Percentiles rank a stretch among this genome's conserved stretches.
Conservation (phyloP, 345 rosid genomes). For the Salix exigua region DNA sequence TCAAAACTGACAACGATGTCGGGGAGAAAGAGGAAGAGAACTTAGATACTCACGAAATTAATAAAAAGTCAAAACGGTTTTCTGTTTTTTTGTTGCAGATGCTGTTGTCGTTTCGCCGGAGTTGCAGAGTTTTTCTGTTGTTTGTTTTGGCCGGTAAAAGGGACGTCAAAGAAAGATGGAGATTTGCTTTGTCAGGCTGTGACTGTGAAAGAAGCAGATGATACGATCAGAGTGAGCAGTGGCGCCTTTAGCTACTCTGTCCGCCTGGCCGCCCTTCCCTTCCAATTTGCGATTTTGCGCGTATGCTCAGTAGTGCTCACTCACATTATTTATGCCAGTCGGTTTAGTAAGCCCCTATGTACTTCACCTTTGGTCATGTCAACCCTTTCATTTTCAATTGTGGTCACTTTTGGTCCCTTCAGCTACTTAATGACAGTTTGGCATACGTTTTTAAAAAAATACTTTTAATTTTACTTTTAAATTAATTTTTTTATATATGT, state of each 20-base stretch:
- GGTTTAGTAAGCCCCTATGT: background rate
- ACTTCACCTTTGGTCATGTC: background rate
- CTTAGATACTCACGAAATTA: background rate
- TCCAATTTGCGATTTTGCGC: background rate
- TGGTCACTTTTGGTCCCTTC: background rate
- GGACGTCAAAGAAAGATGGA: background rate
- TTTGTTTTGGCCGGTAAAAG: background rate
- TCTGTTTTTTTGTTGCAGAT: background rate
- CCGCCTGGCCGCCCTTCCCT: background rate
- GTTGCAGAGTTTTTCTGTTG: background rate
- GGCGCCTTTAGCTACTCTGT: background rate
- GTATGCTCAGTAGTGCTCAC: background rate
- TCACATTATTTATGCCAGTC: background rate
- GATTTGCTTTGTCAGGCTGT: background rate
- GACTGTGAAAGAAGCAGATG: background rate
- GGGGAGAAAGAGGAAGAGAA: background rate
- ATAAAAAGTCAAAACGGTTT: conserved; percentile 1
- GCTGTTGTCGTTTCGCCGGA: background rate
- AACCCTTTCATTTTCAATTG: background rate
- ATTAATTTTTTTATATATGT: too few relatives aligned
- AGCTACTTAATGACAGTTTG: background rate
- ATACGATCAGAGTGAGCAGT: background rate
- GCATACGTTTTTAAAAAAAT: too few relatives aligned
- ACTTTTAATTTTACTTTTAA: too few relatives aligned
- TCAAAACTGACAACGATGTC: conserved; percentile 22